Evolutionary conservation across 1,284 basidiomycete species (phyloP).

Genomic region (Retiboletus fuscus): DNA sequence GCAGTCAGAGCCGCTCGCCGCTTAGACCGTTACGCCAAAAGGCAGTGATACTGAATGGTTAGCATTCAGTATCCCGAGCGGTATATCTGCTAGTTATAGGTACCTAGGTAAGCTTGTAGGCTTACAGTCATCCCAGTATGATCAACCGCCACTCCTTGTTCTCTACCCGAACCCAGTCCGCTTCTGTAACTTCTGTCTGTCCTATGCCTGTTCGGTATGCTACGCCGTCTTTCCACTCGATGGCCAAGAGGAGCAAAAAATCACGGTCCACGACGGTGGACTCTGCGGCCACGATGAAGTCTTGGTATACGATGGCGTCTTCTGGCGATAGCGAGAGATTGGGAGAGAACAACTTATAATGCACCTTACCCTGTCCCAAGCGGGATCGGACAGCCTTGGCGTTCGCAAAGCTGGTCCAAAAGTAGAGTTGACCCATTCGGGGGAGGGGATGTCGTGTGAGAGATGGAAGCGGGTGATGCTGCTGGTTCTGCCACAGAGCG

Average conservation of each 20-base stretch:
- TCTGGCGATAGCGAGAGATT: background rate
- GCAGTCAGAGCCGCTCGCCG: too few species aligned
- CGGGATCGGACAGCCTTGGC: background rate
- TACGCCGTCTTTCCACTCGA: constrained; percentile 34
- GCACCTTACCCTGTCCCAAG: background rate
- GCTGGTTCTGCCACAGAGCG: background rate
- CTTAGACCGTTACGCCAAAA: too few species aligned
- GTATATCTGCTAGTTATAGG: too few species aligned
- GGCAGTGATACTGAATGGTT: too few species aligned
- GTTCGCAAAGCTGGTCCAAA: constrained; percentile 34
- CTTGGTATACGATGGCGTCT: constrained; percentile 24
- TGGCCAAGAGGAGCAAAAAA: constrained; percentile 24
- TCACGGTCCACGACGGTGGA: too few species aligned
- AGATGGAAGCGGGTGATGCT: background rate
- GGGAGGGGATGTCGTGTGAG: background rate
- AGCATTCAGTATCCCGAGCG: too few species aligned
- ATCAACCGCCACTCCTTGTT: constrained; percentile 34
- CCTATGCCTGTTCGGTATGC: constrained; percentile 36
- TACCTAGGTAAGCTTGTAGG: too few species aligned
- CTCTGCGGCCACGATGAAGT: constrained; percentile 35
- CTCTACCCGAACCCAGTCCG: constrained; percentile 24
- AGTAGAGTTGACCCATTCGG: constrained; percentile 24
- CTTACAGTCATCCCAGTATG: constrained; percentile 33
- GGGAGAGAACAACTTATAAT: constrained; percentile 2
- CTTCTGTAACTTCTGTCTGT: background rate